Percentiles rank a stretch among this genome's conserved stretches.
These are phyloP conservation scores for Xylaria sp. DNA, from an alignment of 2,329 filamentous ascomycete species.

Conservation along the genomic window DNA sequence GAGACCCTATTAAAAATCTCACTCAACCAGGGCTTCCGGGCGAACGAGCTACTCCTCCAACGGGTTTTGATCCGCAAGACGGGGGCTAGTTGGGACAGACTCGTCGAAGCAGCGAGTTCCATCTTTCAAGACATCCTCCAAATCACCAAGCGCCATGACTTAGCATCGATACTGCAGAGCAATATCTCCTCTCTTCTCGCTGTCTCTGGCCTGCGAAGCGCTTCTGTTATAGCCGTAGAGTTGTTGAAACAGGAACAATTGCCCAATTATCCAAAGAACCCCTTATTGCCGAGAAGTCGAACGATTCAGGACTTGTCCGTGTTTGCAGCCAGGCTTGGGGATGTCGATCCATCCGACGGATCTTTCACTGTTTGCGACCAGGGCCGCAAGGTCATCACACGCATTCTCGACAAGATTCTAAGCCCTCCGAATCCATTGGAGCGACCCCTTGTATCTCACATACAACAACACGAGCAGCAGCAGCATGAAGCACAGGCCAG, in stretches of 20 bases:
- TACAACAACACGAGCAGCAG: constrained; percentile 27
- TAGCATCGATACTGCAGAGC: constrained; percentile 46
- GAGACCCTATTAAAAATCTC: constrained; percentile 45
- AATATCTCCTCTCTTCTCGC: constrained; percentile 49
- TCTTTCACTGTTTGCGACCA: constrained; percentile 50
- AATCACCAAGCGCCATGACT: constrained; percentile 48
- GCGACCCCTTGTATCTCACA: constrained; percentile 30
- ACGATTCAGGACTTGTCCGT: constrained; percentile 53
- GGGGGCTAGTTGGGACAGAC: constrained; percentile 49
- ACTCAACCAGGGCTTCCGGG: constrained; percentile 43
- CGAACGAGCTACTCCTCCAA: constrained; percentile 50
- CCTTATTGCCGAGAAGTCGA: constrained; percentile 51
- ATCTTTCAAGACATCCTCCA: constrained; percentile 51
- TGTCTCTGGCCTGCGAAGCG: constrained; percentile 50
- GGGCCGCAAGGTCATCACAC: constrained; percentile 51
- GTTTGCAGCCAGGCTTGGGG: constrained; percentile 50
- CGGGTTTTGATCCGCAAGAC: constrained; percentile 51
- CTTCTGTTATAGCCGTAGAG: constrained; percentile 52
- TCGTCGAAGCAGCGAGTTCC: constrained; percentile 47
- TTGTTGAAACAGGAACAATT: constrained; percentile 52
- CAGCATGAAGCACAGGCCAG: constrained; percentile 27
- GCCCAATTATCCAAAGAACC: constrained; percentile 50
- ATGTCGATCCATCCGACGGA: constrained; percentile 49
- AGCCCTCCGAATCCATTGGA: constrained; percentile 43
- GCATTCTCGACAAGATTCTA: constrained; percentile 52